Percentiles rank a stretch among this genome's conserved stretches.
Evolutionary conservation across 495 filamentous ascomycete species (phyloP).

Genomic region (Trichoderma parareesei): DNA sequence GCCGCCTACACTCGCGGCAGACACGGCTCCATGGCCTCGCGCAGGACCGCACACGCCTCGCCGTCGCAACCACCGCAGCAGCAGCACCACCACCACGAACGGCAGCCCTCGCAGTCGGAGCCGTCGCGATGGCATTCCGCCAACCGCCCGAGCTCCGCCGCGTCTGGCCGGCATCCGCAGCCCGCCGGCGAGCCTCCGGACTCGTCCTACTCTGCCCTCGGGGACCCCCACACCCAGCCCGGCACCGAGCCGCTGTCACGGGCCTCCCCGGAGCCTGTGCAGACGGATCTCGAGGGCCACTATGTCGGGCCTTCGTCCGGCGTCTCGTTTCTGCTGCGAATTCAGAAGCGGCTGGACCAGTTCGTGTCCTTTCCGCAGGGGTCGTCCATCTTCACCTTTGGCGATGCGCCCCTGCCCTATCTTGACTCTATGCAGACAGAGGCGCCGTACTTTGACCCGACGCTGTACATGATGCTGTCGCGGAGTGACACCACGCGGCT

Average conservation of each 20-base stretch:
- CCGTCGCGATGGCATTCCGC: conserved; percentile 6
- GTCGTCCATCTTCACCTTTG: conserved; percentile 24
- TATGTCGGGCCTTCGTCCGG: conserved; percentile 27
- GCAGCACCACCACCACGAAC: not conserved
- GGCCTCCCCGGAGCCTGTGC: conserved; percentile 31
- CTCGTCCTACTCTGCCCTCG: not conserved
- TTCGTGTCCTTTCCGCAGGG: conserved; percentile 17
- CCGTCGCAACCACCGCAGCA: not conserved
- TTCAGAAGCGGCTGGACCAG: conserved; percentile 21
- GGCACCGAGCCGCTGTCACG: conserved; percentile 21
- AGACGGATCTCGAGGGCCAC: conserved; percentile 34
- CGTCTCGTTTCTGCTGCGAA: conserved; percentile 21
- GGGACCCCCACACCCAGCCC: not conserved
- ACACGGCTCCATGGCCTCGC: conserved; percentile 2
- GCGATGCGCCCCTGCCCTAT: conserved; percentile 21
- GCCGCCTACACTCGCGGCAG: conserved; percentile 21
- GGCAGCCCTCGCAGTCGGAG: not conserved
- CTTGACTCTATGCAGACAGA: conserved; percentile 14
- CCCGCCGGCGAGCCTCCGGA: conserved; percentile 9
- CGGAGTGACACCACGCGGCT: conserved; percentile 21
- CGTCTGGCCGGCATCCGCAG: not conserved
- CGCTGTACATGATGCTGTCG: conserved; percentile 17
- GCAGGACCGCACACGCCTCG: conserved; percentile 4
- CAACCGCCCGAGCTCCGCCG: not conserved
- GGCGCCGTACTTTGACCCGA: conserved; percentile 17